phyloP scores from a whole-genome alignment of 805 yeast genomes.

The Torulaspora microellipsoides region DNA sequence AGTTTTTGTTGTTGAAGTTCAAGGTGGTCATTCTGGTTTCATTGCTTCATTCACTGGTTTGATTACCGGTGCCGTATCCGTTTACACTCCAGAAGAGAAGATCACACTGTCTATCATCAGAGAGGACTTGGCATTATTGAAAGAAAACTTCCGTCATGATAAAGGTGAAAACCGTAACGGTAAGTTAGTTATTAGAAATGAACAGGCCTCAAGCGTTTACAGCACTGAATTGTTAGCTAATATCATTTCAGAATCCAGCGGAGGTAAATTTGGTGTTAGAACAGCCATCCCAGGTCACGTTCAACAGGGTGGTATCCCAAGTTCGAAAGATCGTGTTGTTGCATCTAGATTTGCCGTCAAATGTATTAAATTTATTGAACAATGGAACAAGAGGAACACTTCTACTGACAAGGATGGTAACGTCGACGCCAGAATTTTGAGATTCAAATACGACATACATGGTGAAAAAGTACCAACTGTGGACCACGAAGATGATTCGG shows the following conservation, averaged over 20 bases:
- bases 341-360: conserved; percentile 88
- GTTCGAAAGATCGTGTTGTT: conserved; percentile 87
- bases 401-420: conserved; percentile 32
- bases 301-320: conserved; percentile 95
- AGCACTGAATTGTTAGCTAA: conserved; percentile 79
- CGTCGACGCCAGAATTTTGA: conserved; percentile 42
- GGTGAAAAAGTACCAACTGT: conserved; percentile 47
- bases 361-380: conserved; percentile 84
- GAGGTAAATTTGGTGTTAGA: conserved; percentile 77
- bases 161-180: conserved; percentile 81
- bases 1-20: conserved; percentile 94
- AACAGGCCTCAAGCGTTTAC: conserved; percentile 75
- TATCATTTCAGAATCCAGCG: conserved; percentile 74
- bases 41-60: conserved; percentile 83
- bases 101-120: conserved; percentile 63
- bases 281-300: conserved; percentile 98
- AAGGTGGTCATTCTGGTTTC: conserved; percentile 96
- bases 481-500: conserved; percentile 39
- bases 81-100: conserved; percentile 85
- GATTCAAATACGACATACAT: conserved; percentile 45
- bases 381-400: conserved; percentile 41
- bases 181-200: conserved; percentile 77
- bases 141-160: conserved; percentile 65
- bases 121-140: conserved; percentile 68
- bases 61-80: conserved; percentile 86